phyloP scores from a whole-genome alignment of 352 stramenopile species.

The Phytophthora fragariaefolia region DNA sequence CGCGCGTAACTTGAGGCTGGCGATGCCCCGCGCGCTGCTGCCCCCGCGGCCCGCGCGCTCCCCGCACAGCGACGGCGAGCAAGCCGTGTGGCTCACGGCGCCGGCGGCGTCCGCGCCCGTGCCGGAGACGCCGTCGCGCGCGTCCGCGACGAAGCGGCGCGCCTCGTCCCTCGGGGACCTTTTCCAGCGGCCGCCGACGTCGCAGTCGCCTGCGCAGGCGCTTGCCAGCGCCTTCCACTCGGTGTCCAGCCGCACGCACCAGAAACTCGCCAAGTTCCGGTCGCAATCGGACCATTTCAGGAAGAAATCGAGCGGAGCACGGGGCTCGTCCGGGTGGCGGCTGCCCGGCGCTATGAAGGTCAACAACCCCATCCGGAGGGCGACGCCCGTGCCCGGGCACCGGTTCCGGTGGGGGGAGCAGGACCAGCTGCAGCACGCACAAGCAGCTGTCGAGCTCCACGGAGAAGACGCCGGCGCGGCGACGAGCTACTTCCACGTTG shows the following conservation, averaged over 20 bases:
- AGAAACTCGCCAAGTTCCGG: constrained; percentile 49
- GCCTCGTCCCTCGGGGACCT: constrained; percentile 60
- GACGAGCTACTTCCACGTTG: constrained; percentile 75
- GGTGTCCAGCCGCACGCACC: constrained; percentile 43
- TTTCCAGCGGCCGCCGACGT: constrained; percentile 33
- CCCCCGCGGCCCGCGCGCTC: constrained; percentile 13
- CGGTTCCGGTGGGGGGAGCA: constrained; percentile 41
- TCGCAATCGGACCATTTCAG: constrained; percentile 53
- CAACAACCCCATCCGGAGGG: constrained; percentile 32
- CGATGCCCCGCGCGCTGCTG: constrained; percentile 22
- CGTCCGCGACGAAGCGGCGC: constrained; percentile 52
- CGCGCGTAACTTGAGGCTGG: too few relatives aligned
- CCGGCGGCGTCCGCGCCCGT: constrained; percentile 7
- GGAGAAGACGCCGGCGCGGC: constrained; percentile 73
- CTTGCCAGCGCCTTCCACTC: constrained; percentile 54
- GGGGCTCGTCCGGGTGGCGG: too few relatives aligned
- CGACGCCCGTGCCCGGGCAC: constrained; percentile 9
- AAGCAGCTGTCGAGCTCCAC: constrained; percentile 56
- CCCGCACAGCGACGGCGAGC: constrained; percentile 15
- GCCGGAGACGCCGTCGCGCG: constrained; percentile 6
- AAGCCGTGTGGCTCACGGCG: constrained; percentile 25
- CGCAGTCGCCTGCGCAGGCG: constrained; percentile 40
- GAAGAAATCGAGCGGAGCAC: constrained; percentile 37
- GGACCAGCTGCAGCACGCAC: constrained; percentile 51
- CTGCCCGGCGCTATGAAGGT: constrained; percentile 36